Conservation (phyloP, 139 green algal genomes). For the Nannochloris sp. region DNA sequence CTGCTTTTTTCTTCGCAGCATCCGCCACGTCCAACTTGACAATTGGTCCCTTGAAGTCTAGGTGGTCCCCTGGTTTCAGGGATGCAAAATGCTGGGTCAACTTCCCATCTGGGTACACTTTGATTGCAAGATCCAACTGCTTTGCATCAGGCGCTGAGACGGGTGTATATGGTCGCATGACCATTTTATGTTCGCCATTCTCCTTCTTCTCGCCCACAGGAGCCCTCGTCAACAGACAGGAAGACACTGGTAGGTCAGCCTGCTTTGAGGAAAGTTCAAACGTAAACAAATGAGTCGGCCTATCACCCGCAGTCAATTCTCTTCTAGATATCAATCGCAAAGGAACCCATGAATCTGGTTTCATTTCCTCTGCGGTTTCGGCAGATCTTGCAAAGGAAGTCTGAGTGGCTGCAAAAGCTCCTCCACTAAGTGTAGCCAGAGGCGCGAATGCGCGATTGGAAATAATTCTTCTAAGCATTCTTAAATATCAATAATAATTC, state of each 20-base stretch:
- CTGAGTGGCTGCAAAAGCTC: neutral
- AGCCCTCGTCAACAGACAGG: slow-evolving; percentile 31
- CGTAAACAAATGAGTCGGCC: slow-evolving; percentile 22
- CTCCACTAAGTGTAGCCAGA: slow-evolving; percentile 15
- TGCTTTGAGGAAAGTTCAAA: slow-evolving; percentile 24
- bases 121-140: slow-evolving; percentile 39
- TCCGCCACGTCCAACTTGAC: slow-evolving; percentile 67
- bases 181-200: slow-evolving; percentile 36
- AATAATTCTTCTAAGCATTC: too few species aligned
- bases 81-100: slow-evolving; percentile 16
- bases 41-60: slow-evolving; percentile 47
- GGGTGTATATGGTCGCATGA: slow-evolving; percentile 62
- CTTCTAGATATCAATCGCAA: slow-evolving; percentile 31
- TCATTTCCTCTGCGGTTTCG: neutral
- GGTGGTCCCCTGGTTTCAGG: slow-evolving; percentile 8
- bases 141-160: slow-evolving; percentile 27
- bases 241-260: slow-evolving; percentile 30
- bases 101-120: slow-evolving; percentile 18
- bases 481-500: too few species aligned
- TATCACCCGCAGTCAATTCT: slow-evolving; percentile 24
- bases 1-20: slow-evolving; percentile 38
- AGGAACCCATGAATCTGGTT: slow-evolving; percentile 25
- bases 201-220: slow-evolving; percentile 44
- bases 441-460: slow-evolving; percentile 8
- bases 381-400: neutral